Evolutionary conservation across 108 stramenopile species (phyloP).

Genomic region (Skeletonema grethae): DNA sequence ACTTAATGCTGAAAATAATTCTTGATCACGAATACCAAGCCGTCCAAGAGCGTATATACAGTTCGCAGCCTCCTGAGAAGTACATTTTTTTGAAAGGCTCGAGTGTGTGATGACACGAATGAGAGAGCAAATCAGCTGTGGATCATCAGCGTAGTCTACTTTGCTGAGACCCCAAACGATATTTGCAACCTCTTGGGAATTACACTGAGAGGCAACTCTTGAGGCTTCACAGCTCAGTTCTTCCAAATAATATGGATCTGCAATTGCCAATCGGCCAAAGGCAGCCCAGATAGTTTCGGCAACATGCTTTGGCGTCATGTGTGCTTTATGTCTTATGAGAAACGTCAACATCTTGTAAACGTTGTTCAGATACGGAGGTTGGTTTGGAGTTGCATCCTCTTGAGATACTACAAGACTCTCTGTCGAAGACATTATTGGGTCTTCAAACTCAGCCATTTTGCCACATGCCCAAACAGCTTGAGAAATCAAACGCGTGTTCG

Average conservation of each 20-base stretch:
- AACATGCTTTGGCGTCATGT: constrained; percentile 62
- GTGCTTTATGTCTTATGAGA: constrained; percentile 33
- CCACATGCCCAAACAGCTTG: constrained; percentile 78
- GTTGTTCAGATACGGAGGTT: constrained; percentile 55
- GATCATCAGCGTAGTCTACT: constrained; percentile 37
- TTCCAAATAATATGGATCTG: constrained; percentile 23
- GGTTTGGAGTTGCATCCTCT: constrained; percentile 8
- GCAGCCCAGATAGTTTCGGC: constrained; percentile 67
- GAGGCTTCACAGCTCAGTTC: constrained; percentile 27
- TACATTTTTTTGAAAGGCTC: constrained; percentile 17
- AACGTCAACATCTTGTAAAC: constrained; percentile 35
- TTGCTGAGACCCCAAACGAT: constrained; percentile 67
- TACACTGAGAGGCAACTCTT: constrained; percentile 28
- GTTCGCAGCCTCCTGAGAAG: constrained; percentile 62
- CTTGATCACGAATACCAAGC: constrained; percentile 56
- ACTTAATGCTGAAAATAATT: constrained; percentile 52
- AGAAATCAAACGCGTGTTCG: constrained; percentile 51
- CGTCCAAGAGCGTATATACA: constrained; percentile 62
- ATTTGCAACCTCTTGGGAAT: constrained; percentile 61
- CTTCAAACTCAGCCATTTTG: constrained; percentile 58
- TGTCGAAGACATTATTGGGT: constrained; percentile 15
- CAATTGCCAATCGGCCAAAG: constrained; percentile 52
- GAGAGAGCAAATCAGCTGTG: constrained; percentile 35
- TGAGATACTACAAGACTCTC: constrained; percentile 19
- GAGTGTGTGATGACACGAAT: constrained; percentile 25